These are phyloP conservation scores for Peronospora tabacina DNA, from an alignment of 352 stramenopile genomes.

Conservation along the genomic window DNA sequence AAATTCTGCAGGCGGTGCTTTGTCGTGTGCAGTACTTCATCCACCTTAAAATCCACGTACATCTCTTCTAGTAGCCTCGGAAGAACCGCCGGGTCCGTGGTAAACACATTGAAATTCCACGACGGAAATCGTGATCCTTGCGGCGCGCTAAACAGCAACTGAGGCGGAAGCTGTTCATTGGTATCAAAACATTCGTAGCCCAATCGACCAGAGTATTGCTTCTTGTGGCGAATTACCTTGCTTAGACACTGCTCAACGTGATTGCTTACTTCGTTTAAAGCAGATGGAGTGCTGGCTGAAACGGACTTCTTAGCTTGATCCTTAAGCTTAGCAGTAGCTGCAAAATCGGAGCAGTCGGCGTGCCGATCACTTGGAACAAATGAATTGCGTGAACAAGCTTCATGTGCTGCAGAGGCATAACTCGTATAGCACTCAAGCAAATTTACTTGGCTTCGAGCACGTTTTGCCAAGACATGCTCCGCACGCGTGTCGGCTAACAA, in stretches of 20 bases:
- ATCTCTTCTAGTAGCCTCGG: slow-evolving; percentile 62
- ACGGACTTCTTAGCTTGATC: slow-evolving; percentile 13
- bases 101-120: slow-evolving; percentile 83
- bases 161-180: slow-evolving; percentile 8
- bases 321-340: slow-evolving; percentile 16
- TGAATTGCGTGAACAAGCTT: slow-evolving; percentile 48
- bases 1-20: slow-evolving; percentile 65
- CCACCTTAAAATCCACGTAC: slow-evolving; percentile 67
- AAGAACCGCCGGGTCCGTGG: slow-evolving; percentile 38
- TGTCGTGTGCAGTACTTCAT: slow-evolving; percentile 50
- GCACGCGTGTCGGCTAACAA: slow-evolving; percentile 69
- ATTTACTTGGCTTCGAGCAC: slow-evolving; percentile 68
- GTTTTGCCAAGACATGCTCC: slow-evolving; percentile 63
- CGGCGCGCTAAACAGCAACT: slow-evolving; percentile 25
- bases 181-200: slow-evolving; percentile 25
- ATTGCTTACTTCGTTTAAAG: slow-evolving; percentile 5
- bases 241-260: slow-evolving; percentile 18
- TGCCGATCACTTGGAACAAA: slow-evolving; percentile 45
- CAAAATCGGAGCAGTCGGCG: slow-evolving; percentile 35
- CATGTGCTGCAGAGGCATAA: slow-evolving; percentile 42
- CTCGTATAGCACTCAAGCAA: slow-evolving; percentile 72
- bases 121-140: slow-evolving; percentile 32
- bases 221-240: slow-evolving; percentile 9
- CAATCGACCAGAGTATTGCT: slow-evolving; percentile 25
- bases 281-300: neutral